phyloP scores from a whole-genome alignment of 495 filamentous ascomycete species.

The Neurospora sp. region DNA sequence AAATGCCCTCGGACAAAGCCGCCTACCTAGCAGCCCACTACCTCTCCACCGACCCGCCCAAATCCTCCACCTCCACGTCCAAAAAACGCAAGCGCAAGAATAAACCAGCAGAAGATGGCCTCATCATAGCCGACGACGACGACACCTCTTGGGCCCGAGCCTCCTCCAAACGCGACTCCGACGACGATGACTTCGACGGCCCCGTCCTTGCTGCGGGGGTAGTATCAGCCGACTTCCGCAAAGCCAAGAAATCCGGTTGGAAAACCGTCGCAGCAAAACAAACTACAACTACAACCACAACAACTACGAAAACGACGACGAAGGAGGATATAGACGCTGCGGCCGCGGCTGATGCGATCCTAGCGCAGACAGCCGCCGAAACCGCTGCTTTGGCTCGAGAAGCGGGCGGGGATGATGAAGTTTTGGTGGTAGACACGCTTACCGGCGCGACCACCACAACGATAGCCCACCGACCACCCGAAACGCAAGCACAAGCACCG shows the following conservation, averaged over 20 bases:
- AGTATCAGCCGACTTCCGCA: constrained; percentile 59
- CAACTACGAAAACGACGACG: constrained; percentile 21
- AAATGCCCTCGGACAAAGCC: constrained; percentile 56
- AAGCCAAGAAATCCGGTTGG: constrained; percentile 70
- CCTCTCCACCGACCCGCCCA: constrained; percentile 57
- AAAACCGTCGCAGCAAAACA: constrained; percentile 43
- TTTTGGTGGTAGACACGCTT: background rate
- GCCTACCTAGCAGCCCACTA: constrained; percentile 94
- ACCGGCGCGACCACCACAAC: background rate
- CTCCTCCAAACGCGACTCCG: constrained; percentile 32
- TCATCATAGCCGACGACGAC: constrained; percentile 91
- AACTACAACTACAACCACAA: background rate
- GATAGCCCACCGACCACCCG: background rate
- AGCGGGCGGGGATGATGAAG: constrained; percentile 37
- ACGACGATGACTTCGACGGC: constrained; percentile 28
- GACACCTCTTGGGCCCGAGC: constrained; percentile 52
- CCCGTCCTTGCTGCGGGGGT: constrained; percentile 39
- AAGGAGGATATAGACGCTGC: constrained; percentile 34
- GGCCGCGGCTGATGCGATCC: constrained; percentile 71
- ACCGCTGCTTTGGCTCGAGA: constrained; percentile 32
- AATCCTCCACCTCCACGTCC: constrained; percentile 36
- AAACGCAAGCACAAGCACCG: background rate
- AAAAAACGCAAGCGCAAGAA: constrained; percentile 82
- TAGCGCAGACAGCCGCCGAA: constrained; percentile 63
- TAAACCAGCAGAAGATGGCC: constrained; percentile 47